Evolutionary conservation across 2,329 filamentous ascomycete species (phyloP), one percentile per base, ranked within the genome.

Genomic region (Alternaria sp.): DNA sequence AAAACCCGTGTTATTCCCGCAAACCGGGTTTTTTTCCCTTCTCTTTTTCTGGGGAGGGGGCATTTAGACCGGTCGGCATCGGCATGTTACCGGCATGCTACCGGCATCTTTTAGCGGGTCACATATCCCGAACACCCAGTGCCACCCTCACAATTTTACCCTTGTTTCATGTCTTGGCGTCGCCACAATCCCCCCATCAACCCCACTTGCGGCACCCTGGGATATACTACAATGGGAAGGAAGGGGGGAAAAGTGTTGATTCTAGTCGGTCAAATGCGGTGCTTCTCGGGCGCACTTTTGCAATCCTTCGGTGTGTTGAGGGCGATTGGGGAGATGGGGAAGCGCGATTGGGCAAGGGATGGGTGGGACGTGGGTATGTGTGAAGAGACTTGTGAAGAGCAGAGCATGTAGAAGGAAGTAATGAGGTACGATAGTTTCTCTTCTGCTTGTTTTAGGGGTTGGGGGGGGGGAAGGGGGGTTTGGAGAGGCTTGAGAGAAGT

Each of bases 211-310:
- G 17, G 17, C 17, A 17, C 17, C 17, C 17, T 17, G 17, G 17
- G 17, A 17, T 50, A 29, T 23, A 50, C 55, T 54, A 42, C 24
- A 54, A 54, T 17, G 36, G 55, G 55, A 58, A 58, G 51, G 42
- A 53, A 36, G 54, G 5, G 24, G 14, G 23, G 17, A 58, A 49
- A 54, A 37, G 55, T 54, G 55, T 58, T 44, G 55, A 58, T 58
- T 58, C 51, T 58, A 49, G 55, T 58, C 55, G 55, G 55, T 58
- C 55, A 58, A 58, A 37, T 58, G 46, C 55, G 55, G 50, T 58
- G 55, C 44, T 58, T 58, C 53, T 49, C 53, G 50, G 55, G 50
- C 50, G 23, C 44, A n/a, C n/a, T 48, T 14, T 23, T 21, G 34
- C 29, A 48, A 48, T 45, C 52, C 50, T 52, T 58, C 55, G 55